Evolutionary conservation across 2,329 filamentous ascomycete species (phyloP), one percentile per base, ranked within the genome.

Genomic region (Trichophyton benhamiae): DNA sequence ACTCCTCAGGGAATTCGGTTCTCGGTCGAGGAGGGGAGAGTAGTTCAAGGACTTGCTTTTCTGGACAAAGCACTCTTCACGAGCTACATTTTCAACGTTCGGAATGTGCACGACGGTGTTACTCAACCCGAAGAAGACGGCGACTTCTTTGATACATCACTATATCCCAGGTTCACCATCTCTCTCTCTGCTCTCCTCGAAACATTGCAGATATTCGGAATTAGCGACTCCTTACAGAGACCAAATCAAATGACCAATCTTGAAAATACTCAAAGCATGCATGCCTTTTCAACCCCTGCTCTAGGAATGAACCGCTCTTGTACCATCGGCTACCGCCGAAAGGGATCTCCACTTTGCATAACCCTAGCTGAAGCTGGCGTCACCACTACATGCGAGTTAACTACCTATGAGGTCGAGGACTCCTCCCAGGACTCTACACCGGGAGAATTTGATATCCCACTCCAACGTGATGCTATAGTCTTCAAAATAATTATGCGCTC

Each of bases 401-500:
- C 87, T 6, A 97, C 94, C 0, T 99, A 96, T 75, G 82, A 91
- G 58, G 83, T 88, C 15, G 86, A 90, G 48, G 81, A 83, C 15
- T 87, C 91, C 59, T 87, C 91, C 59, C 65, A 66, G 30, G 67
- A 66, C 9, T 63, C 65, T 44, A 57, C 60, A 41, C 62, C 59
- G 25, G 66, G 69, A 44, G 73, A 75, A 61, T 61, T 69, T 17
- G 74, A 76, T 61, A 97, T 99, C 53, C 94, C 92, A 0, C 90
- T 99, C 66, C 85, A 92, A 69, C 84, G 91, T 36, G 83, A 90
- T 58, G 83, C 86, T 59, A 79, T 97, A 7, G 80, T 84, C 7
- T 88, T 96, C 77, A 99, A 97, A 72, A 90, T 96, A 63, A 97
- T 99, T 71, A 96, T 96, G 88, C 88, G 72, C n/a, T 77, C 76